Base-by-base conservation (phyloP, 2,329 filamentous ascomycete genomes). In the Calonectria pauciramosa region DNA sequence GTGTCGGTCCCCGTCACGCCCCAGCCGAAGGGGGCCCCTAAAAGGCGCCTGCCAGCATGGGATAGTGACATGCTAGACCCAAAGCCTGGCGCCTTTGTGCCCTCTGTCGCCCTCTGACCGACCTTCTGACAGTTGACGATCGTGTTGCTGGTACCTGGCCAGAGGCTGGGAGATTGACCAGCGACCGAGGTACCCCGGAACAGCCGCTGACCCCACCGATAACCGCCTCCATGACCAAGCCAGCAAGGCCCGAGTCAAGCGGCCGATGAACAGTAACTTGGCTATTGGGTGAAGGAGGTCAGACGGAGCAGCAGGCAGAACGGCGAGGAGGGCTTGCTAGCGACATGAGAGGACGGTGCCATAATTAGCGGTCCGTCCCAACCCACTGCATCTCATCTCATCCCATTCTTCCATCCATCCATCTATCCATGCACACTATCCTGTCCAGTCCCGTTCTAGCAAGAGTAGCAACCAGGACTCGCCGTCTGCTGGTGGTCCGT, bases 91-190 rank as follows among this genome's bases (percentile, higher is more conserved):
- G 70, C 63, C 63, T 52, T 23, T 44, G 34, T 41, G 8, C 56
- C n/a, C 26, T 54, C 23, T 16, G 11, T 60, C 34, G n/a, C 13
- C 36, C 10, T 63, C 56, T 63, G 56, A 63, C 56, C 56, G 56
- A 63, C 56, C 56, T 63, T 63, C 76, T 66, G 72, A 67, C 51
- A 70, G 70, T 68, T 47, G 52, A 69, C 52, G 68, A 14, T 20
- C 16, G 5, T 30, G 44, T 49, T 47, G 41, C 64, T 47, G 72
- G 75, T 81, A 81, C 77, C 59, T 77, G 51, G n/a, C 7, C 18
- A 70, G 75, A 80, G 72, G 75, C 79, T 79, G 76, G 74, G 80
- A 80, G 71, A 81, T 81, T 80, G 79, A 74, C 36, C 64, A 16
- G 47, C 67, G 68, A 54, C 49, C 69, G 59, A 78, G 71, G 80